phyloP scores from a whole-genome alignment of 257 asterid species.

The Capsicum rhomboideum region DNA sequence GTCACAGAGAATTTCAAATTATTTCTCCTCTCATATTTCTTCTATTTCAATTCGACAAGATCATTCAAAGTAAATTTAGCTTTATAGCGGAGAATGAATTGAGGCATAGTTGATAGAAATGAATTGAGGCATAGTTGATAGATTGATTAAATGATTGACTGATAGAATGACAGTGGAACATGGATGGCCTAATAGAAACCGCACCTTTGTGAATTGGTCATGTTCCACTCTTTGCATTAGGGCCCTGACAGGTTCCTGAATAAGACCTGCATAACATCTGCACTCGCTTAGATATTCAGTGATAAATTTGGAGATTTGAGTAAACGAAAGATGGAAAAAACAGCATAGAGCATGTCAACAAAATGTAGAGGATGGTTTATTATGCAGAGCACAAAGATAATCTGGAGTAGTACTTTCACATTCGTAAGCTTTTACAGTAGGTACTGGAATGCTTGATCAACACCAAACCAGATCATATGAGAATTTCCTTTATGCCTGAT shows the following conservation, averaged over 20 bases:
- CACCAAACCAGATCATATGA: background rate
- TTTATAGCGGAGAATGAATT: background rate
- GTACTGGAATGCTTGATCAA: background rate
- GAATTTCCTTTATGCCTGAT: background rate
- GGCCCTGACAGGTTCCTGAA: conserved; percentile 67
- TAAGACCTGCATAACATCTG: conserved; percentile 54
- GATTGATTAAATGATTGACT: background rate
- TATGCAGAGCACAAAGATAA: background rate
- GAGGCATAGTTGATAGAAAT: background rate
- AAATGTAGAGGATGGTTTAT: background rate
- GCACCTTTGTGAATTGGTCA: conserved; percentile 63
- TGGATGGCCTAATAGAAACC: conserved; percentile 6
- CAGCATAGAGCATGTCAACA: background rate
- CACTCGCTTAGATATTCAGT: background rate
- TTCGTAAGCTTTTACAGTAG: background rate
- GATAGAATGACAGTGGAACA: background rate
- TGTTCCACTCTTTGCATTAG: conserved; percentile 76
- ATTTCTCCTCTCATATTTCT: background rate
- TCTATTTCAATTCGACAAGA: background rate
- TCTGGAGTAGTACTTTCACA: background rate
- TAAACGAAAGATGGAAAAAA: background rate
- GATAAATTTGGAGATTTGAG: background rate
- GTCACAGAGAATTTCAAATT: background rate
- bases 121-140: background rate
- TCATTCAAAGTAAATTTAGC: background rate